These are phyloP conservation scores for Kazachstania viticola DNA, from an alignment of 805 yeast genomes.

Conservation along the genomic window DNA sequence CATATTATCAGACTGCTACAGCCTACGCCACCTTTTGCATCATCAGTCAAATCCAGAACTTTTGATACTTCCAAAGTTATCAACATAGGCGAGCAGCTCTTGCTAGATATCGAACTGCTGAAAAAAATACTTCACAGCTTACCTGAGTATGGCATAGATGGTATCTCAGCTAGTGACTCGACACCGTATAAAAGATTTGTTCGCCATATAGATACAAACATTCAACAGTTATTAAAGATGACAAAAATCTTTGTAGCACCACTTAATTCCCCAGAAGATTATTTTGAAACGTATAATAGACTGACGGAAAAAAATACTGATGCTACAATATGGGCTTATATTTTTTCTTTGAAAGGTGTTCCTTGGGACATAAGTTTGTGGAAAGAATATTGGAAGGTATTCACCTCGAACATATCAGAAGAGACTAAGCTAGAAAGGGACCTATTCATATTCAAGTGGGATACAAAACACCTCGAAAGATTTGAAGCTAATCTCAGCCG, in stretches of 20 bases:
- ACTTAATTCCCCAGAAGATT: constrained; percentile 35
- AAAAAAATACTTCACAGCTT: constrained; percentile 36
- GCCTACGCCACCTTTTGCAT: constrained; percentile 52
- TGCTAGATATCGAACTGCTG: constrained; percentile 57
- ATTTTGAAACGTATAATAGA: constrained; percentile 26
- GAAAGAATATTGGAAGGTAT: constrained; percentile 19
- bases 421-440: constrained; percentile 4
- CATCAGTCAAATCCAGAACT: constrained; percentile 8
- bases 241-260: constrained; percentile 21
- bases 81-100: constrained; percentile 62
- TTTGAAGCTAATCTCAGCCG: constrained; percentile 13
- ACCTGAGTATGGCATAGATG: constrained; percentile 12
- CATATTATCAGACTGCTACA: constrained; percentile 45
- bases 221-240: constrained; percentile 12
- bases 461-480: constrained; percentile 5
- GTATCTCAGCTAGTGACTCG: constrained; percentile 7
- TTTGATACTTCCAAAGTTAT: constrained; percentile 19
- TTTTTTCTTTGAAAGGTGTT: constrained; percentile 19
- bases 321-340: constrained; percentile 23
- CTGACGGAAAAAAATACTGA: constrained; percentile 16
- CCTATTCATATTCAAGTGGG: constrained; percentile 15
- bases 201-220: constrained; percentile 17
- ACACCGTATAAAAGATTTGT: constrained; percentile 18
- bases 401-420: constrained; percentile 5
- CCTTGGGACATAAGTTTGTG: constrained; percentile 24